Evolutionary conservation across 768 basidiomycete genomes (phyloP), one percentile per base, ranked within the genome.

Genomic region (Brasilioporus rufonigricans): DNA sequence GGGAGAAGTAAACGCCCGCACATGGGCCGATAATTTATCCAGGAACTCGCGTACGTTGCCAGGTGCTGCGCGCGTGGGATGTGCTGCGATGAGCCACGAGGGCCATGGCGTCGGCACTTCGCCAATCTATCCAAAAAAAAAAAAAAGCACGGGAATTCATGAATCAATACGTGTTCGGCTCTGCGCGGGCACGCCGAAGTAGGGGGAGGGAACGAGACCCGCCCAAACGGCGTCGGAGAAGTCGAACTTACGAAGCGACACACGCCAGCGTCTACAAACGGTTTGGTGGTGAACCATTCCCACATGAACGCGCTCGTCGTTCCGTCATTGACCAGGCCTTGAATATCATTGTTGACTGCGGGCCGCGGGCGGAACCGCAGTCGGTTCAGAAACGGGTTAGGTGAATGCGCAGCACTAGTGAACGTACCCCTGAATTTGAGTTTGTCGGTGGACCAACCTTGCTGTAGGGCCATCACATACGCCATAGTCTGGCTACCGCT

Each of bases 401-500:
- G n/a, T n/a, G 21, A 6, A n/a, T 10, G n/a, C 40, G 44, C 48
- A 39, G 44, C 39, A 29, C 9, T 23, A 32, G 14, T 10, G 9
- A 6, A 58, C 73, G 39, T 53, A 87, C 93, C 82, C 76, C 88
- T 77, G 68, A 93, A 96, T 64, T 80, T 76, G 59, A 92, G 69
- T 21, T 79, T 65, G 38, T 81, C 76, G 70, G 81, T 69, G 62
- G 74, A 74, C 94, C 94, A 97, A 16, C 86, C 85, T 66, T 96
- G 83, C 59, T 95, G 87, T 31, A 91, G 73, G 5, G 91, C 91
- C 89, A 97, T 91, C 24, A 97, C 93, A 60, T 87, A 91, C 4
- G 93, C 95, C 94, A 98, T 98, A 1, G 91, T 93, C 68, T 95
- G 89, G 59, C 88, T 90, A 23, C 93, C 93, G 61, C 91, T 88